phyloP scores from a whole-genome alignment of 2,329 filamentous ascomycete genomes.

The Aspergillus aculeatus region DNA sequence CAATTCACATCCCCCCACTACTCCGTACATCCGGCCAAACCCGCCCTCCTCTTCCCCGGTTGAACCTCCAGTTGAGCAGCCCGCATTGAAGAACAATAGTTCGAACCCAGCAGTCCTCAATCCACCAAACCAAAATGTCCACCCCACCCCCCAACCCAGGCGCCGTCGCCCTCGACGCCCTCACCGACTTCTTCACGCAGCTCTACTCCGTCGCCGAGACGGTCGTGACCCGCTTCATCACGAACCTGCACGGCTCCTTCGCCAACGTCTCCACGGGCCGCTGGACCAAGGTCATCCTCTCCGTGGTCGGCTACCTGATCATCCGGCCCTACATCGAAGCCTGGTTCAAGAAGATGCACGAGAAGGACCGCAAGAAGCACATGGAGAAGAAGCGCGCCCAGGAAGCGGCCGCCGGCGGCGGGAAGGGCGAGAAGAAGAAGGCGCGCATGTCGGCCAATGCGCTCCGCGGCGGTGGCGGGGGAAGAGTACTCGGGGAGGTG shows the following conservation, averaged over 20 bases:
- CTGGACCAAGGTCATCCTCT: conserved; percentile 66
- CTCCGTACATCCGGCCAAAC: conserved; percentile 1
- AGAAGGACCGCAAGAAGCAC: conserved; percentile 32
- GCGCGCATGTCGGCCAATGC: conserved; percentile 64
- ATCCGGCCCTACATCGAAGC: conserved; percentile 73
- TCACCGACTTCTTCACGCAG: conserved; percentile 32
- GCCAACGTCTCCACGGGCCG: conserved; percentile 45
- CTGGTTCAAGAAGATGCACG: conserved; percentile 58
- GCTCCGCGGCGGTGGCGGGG: conserved; percentile 58
- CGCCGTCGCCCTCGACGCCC: conserved; percentile 25
- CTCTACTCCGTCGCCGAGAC: conserved; percentile 28
- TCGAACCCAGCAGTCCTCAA: neutral
- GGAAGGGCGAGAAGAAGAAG: conserved; percentile 38
- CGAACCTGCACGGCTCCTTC: conserved; percentile 46
- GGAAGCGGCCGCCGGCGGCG: conserved; percentile 22
- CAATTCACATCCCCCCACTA: neutral
- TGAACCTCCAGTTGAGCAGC: neutral
- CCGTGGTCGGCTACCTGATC: conserved; percentile 71
- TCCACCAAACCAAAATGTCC: conserved; percentile 23
- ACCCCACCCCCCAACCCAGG: conserved; percentile 21
- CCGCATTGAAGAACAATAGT: too few relatives aligned
- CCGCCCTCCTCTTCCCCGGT: neutral
- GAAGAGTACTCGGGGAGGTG: conserved; percentile 44
- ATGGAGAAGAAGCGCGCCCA: conserved; percentile 63
- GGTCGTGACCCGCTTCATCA: conserved; percentile 31